A percentile compares a stretch with the other conserved stretches of the same genome.
phyloP scores from a whole-genome alignment of 2,329 filamentous ascomycete species.

The Neofusicoccum cordaticola region DNA sequence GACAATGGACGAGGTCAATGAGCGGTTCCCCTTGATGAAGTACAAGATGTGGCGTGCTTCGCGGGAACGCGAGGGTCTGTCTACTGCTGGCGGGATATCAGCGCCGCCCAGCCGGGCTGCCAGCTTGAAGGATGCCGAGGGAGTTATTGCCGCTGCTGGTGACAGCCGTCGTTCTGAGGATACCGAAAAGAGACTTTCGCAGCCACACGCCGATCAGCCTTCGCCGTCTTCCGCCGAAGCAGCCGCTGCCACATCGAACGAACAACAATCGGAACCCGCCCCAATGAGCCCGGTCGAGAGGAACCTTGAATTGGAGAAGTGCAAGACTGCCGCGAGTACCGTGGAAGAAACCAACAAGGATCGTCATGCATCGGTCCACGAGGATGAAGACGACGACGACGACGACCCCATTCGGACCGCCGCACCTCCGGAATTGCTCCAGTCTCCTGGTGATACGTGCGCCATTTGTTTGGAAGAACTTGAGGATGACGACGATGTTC shows the following conservation, averaged over 20 bases:
- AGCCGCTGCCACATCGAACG: conserved; percentile 14
- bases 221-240: neutral
- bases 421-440: conserved; percentile 75
- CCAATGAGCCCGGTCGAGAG: conserved; percentile 21
- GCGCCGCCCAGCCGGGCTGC: conserved; percentile 69
- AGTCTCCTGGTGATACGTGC: conserved; percentile 84
- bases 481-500: conserved; percentile 93
- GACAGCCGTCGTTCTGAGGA: conserved; percentile 30
- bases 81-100: conserved; percentile 75
- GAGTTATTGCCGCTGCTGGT: conserved; percentile 29
- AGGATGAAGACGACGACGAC: conserved; percentile 67
- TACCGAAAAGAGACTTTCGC: conserved; percentile 5
- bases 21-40: conserved; percentile 91
- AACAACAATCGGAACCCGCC: conserved; percentile 31
- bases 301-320: conserved; percentile 28
- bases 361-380: conserved; percentile 23
- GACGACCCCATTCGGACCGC: conserved; percentile 78
- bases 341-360: conserved; percentile 24
- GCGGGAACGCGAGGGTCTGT: conserved; percentile 77
- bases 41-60: conserved; percentile 93
- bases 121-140: conserved; percentile 67
- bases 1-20: conserved; percentile 98
- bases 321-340: conserved; percentile 31
- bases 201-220: conserved; percentile 1
- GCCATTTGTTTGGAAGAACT: conserved; percentile 94